Evolutionary conservation across 1,139 yeast genomes (phyloP), one percentile per base, ranked within the genome.

Genomic region (Diutina neorugosa): DNA sequence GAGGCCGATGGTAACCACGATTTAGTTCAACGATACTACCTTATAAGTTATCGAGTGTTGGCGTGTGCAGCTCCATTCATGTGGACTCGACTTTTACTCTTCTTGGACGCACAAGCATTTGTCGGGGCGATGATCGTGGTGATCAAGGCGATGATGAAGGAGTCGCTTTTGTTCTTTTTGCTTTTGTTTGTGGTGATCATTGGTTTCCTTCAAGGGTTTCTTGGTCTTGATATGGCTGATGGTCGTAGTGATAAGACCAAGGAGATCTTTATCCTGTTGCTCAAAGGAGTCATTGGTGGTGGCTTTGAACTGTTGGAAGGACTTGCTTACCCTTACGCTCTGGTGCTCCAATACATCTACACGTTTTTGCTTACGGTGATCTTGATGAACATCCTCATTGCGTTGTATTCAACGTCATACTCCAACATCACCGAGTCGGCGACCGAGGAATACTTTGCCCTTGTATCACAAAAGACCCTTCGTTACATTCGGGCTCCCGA

Each of bases 91-190:
- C 69, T 89, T 55, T 70, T 89, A 54, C 72, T 89, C 50, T 88
- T 76, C 66, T 75, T 88, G 62, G 96, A 89, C 64, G 85, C 93
- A 3, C 82, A 84, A 59, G 78, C 81, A 61, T 88, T 89, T 65
- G 89, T 88, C 53, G 96, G 96, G 47, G 90, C 91, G 3, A 85
- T 88, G 89, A 78, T 89, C 59, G 93, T 89, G 44, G 93, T 89
- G 3, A 71, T 87, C 55, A 86, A 86, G 61, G 84, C 85, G 56
- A 85, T 89, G 87, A 84, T 89, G 88, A 82, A 84, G 61, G 96
- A 89, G 65, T 84, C 93, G 1, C 66, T 87, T 27, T 76, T 88
- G 44, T 89, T 89, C 69, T 89, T 89, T 65, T 86, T 87, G 50
- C 69, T 89, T 58, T 71, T 88, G 55, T 70, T 78, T 23, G 81